Percentiles rank a stretch among this genome's conserved stretches.
These are phyloP conservation scores for Sicyos baderoa DNA, from an alignment of 306 rosid species.

Conservation along the genomic window DNA sequence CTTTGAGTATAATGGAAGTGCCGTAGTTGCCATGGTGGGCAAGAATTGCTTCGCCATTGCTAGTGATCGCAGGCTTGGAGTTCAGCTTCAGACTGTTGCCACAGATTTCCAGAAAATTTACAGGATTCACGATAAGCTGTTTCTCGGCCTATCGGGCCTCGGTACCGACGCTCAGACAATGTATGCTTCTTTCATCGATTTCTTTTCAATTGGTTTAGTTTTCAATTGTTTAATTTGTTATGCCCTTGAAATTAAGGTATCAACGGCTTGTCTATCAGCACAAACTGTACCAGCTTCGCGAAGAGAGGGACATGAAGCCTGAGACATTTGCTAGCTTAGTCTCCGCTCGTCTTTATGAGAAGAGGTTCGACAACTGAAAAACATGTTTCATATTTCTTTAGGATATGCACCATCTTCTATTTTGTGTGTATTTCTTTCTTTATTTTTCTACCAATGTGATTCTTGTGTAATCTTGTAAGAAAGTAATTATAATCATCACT, in stretches of 20 bases:
- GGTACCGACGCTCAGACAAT: conserved; percentile 94
- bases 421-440: background rate
- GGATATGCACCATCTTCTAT: background rate
- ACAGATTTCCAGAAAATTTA: conserved; percentile 86
- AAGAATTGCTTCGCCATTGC: conserved; percentile 97
- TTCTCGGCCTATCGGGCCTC: conserved; percentile 85
- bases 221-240: background rate
- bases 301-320: conserved; percentile 88
- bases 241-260: conserved; percentile 29
- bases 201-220: background rate
- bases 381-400: background rate
- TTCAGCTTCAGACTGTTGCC: conserved; percentile 92
- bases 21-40: conserved; percentile 91
- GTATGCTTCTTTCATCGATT: conserved; percentile 23
- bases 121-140: conserved; percentile 63
- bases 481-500: no score
- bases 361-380: conserved; percentile 32
- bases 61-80: conserved; percentile 92
- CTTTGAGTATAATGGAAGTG: conserved; percentile 95
- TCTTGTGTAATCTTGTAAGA: background rate
- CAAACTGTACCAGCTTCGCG: conserved; percentile 83
- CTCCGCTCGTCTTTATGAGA: conserved; percentile 78
- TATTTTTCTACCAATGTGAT: background rate
- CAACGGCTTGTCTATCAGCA: conserved; percentile 79
- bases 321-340: conserved; percentile 87